phyloP scores from a whole-genome alignment of 108 stramenopile genomes.

The Skeletonema potamos region DNA sequence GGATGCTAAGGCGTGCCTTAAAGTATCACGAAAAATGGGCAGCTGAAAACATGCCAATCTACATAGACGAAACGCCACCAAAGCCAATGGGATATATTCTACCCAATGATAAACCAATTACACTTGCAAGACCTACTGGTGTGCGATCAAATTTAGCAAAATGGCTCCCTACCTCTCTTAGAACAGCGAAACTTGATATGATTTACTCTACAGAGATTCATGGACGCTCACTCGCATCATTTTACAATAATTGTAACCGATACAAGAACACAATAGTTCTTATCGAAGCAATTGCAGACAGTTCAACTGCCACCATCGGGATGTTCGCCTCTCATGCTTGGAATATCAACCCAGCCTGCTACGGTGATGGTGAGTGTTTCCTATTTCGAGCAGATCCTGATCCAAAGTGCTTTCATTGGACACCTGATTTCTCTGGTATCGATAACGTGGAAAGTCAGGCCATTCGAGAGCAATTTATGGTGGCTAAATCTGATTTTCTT shows the following conservation, averaged over 20 bases:
- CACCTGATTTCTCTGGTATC: conserved; percentile 38
- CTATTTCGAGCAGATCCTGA: conserved; percentile 71
- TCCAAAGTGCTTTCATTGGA: conserved; percentile 77
- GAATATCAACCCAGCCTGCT: conserved; percentile 53
- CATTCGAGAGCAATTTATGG: conserved; percentile 76
- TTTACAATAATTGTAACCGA: conserved; percentile 56
- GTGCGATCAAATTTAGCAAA: conserved; percentile 58
- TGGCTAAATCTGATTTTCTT: conserved; percentile 59
- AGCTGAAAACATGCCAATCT: conserved; percentile 31
- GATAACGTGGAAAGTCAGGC: conserved; percentile 47
- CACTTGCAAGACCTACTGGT: conserved; percentile 54
- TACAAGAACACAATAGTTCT: conserved; percentile 71
- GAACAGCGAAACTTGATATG: conserved; percentile 74
- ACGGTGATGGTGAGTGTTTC: conserved; percentile 83
- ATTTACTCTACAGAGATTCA: conserved; percentile 79
- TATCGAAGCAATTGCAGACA: conserved; percentile 54
- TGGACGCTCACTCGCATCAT: conserved; percentile 70
- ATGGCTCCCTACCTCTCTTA: conserved; percentile 70
- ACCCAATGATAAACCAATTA: conserved; percentile 20
- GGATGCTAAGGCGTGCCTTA: conserved; percentile 60
- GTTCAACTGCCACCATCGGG: conserved; percentile 54
- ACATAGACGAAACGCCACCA: conserved; percentile 32
- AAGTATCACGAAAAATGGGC: conserved; percentile 70
- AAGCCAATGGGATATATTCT: conserved; percentile 43
- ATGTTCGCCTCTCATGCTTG: conserved; percentile 83